Base-by-base conservation (phyloP, 768 basidiomycete genomes). In the Mycena maculata region DNA sequence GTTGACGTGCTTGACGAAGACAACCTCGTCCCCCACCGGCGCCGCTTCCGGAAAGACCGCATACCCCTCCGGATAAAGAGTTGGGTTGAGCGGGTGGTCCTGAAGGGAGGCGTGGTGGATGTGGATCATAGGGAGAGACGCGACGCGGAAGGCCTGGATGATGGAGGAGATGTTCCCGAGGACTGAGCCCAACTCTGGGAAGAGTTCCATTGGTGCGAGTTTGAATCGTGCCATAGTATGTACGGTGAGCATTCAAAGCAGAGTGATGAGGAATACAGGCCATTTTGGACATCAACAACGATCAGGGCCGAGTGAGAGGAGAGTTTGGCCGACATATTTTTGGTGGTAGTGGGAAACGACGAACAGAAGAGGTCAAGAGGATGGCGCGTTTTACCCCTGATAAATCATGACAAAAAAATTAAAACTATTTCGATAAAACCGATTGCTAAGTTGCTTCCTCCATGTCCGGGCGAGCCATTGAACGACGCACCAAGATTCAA, bases 1-100 rank as follows among this genome's bases (percentile, higher is more conserved):
- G 58, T 72, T 72, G 45, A 73, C 75, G 47, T 65, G 60, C 60
- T 76, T 76, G 31, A 70, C 61, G 57, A 73, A 73, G 13, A 74
- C n/a, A 30, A 64, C 31, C 45, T 75, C 73, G 48, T 58, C 72
- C 1, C 55, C 63, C 41, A 67, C 28, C 8, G 68, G 68, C 10
- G 56, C 60, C 10, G 74, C 72, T 44, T 66, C 61, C 9, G 70
- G 68, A 10, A 52, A 36, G 27, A 68, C 58, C 15, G 42, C 56
- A 44, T 66, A 68, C 4, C 74, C 74, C n/a, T 63, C 64, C 4
- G 72, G 66, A 30, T 44, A 61, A 33, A 57, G 49, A 13, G 31
- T 52, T 2, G 65, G 71, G 33, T 72, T 61, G n/a, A 72, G 63
- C 16, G 66, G 59, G 15, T 53, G 63, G 18, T 53, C 47, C 5